Percentiles rank a stretch among this genome's conserved stretches.
phyloP scores from a whole-genome alignment of 352 stramenopile species.

The Globisporangium megalacanthum region DNA sequence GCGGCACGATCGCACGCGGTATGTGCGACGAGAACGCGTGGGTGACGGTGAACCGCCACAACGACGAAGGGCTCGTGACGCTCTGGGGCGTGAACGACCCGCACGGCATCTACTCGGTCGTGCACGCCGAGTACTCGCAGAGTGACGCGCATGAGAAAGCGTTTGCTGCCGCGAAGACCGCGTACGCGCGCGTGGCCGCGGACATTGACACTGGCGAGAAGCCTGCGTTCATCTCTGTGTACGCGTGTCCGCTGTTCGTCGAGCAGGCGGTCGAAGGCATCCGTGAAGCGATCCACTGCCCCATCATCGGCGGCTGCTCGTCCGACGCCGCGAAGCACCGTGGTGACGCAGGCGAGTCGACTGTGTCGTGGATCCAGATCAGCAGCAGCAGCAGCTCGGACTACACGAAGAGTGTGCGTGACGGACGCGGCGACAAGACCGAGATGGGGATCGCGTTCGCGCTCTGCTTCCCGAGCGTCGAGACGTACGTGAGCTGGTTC shows the following conservation, averaged over 20 bases:
- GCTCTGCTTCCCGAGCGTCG: slow-evolving; percentile 79
- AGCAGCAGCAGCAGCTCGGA: slow-evolving; percentile 78
- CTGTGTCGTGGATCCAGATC: slow-evolving; percentile 84
- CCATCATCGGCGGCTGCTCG: slow-evolving; percentile 81
- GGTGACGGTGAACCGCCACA: slow-evolving; percentile 84
- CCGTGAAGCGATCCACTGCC: slow-evolving; percentile 68
- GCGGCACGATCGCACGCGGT: slow-evolving; percentile 73
- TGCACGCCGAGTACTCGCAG: slow-evolving; percentile 77
- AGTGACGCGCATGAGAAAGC: slow-evolving; percentile 74
- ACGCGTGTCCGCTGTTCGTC: slow-evolving; percentile 77
- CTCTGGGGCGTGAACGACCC: slow-evolving; percentile 86
- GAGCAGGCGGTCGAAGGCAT: slow-evolving; percentile 82
- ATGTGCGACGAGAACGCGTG: slow-evolving; percentile 87
- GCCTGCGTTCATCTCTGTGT: slow-evolving; percentile 73
- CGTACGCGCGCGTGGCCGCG: slow-evolving; percentile 38
- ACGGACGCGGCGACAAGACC: slow-evolving; percentile 67
- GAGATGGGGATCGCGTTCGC: slow-evolving; percentile 82
- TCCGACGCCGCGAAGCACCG: slow-evolving; percentile 70
- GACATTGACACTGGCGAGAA: slow-evolving; percentile 66
- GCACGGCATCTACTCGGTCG: slow-evolving; percentile 74
- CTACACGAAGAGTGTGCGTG: slow-evolving; percentile 71
- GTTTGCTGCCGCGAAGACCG: slow-evolving; percentile 66
- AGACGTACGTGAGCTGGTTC: slow-evolving; percentile 86
- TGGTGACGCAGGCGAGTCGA: slow-evolving; percentile 37
- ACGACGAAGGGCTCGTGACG: slow-evolving; percentile 74